These are phyloP conservation scores for Scedosporium boydii DNA, from an alignment of 2,329 filamentous ascomycete species.

Conservation along the genomic window DNA sequence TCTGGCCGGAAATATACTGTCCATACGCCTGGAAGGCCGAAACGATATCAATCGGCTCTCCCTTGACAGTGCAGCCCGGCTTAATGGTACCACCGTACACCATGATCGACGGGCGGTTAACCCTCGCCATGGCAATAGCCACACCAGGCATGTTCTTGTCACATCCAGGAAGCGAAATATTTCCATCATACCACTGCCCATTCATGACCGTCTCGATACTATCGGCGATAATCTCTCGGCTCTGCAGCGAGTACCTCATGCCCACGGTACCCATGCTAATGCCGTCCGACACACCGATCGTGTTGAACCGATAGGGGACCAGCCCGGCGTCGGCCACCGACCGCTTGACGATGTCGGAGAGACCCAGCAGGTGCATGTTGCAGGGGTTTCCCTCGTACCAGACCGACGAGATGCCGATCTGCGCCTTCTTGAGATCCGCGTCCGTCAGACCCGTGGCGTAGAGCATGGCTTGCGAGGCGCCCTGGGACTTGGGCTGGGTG, in stretches of 20 bases:
- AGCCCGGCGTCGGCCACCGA: constrained; percentile 62
- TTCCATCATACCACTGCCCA: constrained; percentile 97
- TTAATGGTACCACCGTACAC: constrained; percentile 94
- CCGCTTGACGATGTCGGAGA: constrained; percentile 64
- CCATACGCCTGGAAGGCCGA: constrained; percentile 98
- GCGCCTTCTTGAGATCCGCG: constrained; percentile 87
- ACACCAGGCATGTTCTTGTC: constrained; percentile 99
- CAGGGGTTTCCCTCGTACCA: constrained; percentile 98
- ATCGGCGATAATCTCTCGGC: constrained; percentile 92
- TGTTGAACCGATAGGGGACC: constrained; percentile 96
- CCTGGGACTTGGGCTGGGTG: constrained; percentile 96
- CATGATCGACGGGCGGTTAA: constrained; percentile 94
- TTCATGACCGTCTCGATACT: constrained; percentile 99
- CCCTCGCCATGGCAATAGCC: constrained; percentile 84
- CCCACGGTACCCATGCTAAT: constrained; percentile 98
- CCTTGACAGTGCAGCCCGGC: constrained; percentile 72
- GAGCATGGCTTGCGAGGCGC: constrained; percentile 97
- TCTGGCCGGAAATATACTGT: constrained; percentile 84
- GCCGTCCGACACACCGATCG: constrained; percentile 91
- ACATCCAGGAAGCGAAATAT: constrained; percentile 92
- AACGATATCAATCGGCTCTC: constrained; percentile 81
- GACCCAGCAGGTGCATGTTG: constrained; percentile 95
- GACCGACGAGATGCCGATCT: constrained; percentile 94
- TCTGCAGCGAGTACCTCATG: constrained; percentile 93
- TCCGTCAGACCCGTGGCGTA: constrained; percentile 88